These are phyloP conservation scores for Colletotrichum echinochloae DNA, from an alignment of 2,329 filamentous ascomycete genomes.

Conservation along the genomic window DNA sequence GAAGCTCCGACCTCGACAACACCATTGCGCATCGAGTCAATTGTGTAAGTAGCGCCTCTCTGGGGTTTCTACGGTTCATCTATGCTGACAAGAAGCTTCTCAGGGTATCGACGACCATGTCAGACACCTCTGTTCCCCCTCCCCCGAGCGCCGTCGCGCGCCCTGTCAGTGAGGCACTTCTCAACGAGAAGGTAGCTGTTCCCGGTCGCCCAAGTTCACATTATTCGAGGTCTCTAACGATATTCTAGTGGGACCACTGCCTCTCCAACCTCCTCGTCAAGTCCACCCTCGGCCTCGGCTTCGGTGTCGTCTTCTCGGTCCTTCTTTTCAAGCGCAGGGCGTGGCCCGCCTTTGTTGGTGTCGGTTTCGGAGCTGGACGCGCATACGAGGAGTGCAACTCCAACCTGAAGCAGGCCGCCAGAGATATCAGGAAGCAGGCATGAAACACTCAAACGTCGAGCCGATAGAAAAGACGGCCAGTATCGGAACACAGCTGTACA, in stretches of 20 bases:
- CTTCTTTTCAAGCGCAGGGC: constrained; percentile 97
- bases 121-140: constrained; percentile 65
- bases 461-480: constrained; percentile 42
- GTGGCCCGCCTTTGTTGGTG: constrained; percentile 95
- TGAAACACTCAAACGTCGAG: constrained; percentile 45
- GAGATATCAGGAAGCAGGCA: constrained; percentile 67
- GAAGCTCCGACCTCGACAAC: constrained; percentile 35
- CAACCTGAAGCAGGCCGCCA: constrained; percentile 73
- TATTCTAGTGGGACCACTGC: constrained; percentile 91
- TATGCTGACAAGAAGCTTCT: constrained; percentile 40
- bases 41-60: constrained; percentile 33
- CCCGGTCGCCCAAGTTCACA: not conserved
- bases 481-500: constrained; percentile 49
- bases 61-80: constrained; percentile 36
- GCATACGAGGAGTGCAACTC: constrained; percentile 99
- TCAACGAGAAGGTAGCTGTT: constrained; percentile 91
- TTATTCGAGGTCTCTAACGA: constrained; percentile 31
- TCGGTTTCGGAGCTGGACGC: constrained; percentile 94
- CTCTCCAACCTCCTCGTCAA: constrained; percentile 98
- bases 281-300: constrained; percentile 93
- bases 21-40: constrained; percentile 36
- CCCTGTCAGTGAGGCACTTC: constrained; percentile 95
- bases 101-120: constrained; percentile 56
- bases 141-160: constrained; percentile 76
- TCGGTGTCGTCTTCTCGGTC: constrained; percentile 98